phyloP scores from a whole-genome alignment of 345 rosid genomes.

The Salix koriyanagi region DNA sequence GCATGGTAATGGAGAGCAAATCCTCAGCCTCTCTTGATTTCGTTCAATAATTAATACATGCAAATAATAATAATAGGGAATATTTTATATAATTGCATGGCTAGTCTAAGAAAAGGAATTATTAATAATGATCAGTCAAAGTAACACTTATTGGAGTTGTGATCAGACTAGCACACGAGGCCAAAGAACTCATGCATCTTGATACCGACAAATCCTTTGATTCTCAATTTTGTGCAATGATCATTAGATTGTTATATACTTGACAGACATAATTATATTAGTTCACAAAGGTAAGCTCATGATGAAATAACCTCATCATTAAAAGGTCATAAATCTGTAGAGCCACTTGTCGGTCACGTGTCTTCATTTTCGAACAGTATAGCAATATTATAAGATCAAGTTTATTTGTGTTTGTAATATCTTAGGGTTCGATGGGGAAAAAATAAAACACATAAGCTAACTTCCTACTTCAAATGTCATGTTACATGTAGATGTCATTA shows the following conservation, averaged over 20 bases:
- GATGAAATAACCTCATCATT: slow-evolving; percentile 34
- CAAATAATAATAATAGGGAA: neutral
- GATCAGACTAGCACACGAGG: slow-evolving; percentile 42
- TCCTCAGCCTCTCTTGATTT: neutral
- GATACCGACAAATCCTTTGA: slow-evolving; percentile 1
- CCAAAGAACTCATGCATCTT: slow-evolving; percentile 20
- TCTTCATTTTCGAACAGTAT: slow-evolving; percentile 8
- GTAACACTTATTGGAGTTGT: slow-evolving; percentile 21
- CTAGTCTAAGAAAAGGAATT: slow-evolving; percentile 14
- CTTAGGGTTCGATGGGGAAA: neutral
- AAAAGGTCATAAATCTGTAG: slow-evolving; percentile 25
- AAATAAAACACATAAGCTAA: neutral
- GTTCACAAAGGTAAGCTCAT: slow-evolving; percentile 27
- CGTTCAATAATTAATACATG: slow-evolving; percentile 20
- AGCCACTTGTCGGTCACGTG: slow-evolving; percentile 27
- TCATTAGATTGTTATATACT: slow-evolving; percentile 21
- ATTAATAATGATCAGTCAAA: slow-evolving; percentile 33
- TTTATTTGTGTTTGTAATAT: neutral
- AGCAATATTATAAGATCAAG: neutral
- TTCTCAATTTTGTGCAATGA: slow-evolving; percentile 5
- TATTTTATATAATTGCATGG: slow-evolving; percentile 20
- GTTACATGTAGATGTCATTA: neutral
- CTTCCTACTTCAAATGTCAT: neutral
- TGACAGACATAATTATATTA: slow-evolving; percentile 20
- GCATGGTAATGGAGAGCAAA: neutral